Base-by-base conservation (phyloP, 306 rosid species). In the Prunus padus region DNA sequence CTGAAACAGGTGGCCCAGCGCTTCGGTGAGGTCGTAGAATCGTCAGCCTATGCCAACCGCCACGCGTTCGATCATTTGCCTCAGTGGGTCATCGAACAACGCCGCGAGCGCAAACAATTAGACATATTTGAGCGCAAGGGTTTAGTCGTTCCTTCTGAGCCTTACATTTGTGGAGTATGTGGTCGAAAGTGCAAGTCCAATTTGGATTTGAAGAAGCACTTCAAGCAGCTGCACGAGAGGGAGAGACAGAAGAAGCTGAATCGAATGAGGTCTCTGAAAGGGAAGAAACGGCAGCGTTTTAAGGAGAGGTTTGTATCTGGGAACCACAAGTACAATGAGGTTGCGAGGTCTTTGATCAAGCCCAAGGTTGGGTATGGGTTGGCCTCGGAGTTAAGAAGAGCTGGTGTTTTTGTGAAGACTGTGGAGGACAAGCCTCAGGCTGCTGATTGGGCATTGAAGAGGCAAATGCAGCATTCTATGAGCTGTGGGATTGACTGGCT, bases 371-470 rank as follows among this genome's bases (percentile, higher is more conserved):
- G 97, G 28, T 92, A 84, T 77, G 98, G 97, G 14, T 76, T 95
- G 30, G 97, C 91, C 16, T 67, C 87, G 37, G 96, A 95, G 81
- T 76, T 92, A 77, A 85, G 97, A 76, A 89, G 96, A 0, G 97
- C 97, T 3, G 96, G 98, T 56, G 92, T 95, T 20, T 90, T 82
- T 54, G 97, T 95, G 67, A 95, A 89, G 86, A 85, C 92, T 0
- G 97, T 94, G 63, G 83, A 90, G 82, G 91, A 90, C 82, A 95
- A 95, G 78, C 93, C 93, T 0, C 95, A 89, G 79, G 97, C 96
- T 20, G 96, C 97, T 31, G 96, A 92, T 83, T 95, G 91, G 96
- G 94, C 90, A 0, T 23, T 95, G 86, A 90, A 92, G 93, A 85
- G 82, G 80, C 97, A 92, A 73, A 89, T 95, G 89, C 90, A 87